phyloP scores from a whole-genome alignment of 1,284 basidiomycete genomes.

The Ganoderma lucidum region DNA sequence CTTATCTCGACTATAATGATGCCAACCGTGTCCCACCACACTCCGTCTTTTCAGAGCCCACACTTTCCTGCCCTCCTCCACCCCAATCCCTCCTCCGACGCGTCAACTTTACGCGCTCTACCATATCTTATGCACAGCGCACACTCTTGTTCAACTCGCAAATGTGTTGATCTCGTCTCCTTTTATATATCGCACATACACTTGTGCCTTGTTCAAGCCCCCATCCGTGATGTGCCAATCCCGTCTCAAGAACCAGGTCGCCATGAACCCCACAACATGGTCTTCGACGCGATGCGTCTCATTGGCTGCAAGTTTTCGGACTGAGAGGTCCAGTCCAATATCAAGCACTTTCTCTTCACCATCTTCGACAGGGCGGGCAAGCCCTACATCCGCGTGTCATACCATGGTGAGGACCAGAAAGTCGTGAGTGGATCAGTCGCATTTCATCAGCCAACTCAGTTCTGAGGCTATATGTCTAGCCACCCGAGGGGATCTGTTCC shows the following conservation, averaged over 20 bases:
- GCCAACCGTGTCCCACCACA: too few species aligned
- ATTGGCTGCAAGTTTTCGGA: conserved; percentile 90
- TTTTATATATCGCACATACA: too few species aligned
- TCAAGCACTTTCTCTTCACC: conserved; percentile 97
- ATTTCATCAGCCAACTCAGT: conserved; percentile 10
- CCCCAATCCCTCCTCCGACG: too few species aligned
- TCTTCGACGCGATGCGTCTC: conserved; percentile 96
- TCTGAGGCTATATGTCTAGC: conserved; percentile 52
- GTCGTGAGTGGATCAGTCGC: conserved; percentile 68
- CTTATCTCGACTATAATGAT: too few species aligned
- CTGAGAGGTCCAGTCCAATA: conserved; percentile 91
- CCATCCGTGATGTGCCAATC: too few species aligned
- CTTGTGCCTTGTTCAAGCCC: too few species aligned
- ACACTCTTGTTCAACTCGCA: too few species aligned
- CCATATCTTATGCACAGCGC: too few species aligned
- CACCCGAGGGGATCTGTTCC: conserved; percentile 96
- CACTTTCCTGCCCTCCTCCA: too few species aligned
- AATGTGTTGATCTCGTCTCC: too few species aligned
- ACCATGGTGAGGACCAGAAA: conserved; percentile 92
- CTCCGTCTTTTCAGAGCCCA: too few species aligned
- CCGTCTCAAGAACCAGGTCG: conserved; percentile 86
- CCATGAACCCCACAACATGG: conserved; percentile 97
- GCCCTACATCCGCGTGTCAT: conserved; percentile 90
- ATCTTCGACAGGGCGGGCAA: conserved; percentile 86
- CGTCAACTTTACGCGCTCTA: too few species aligned